phyloP scores from a whole-genome alignment of 306 rosid genomes.

The Pterocarpus macrocarpus region DNA sequence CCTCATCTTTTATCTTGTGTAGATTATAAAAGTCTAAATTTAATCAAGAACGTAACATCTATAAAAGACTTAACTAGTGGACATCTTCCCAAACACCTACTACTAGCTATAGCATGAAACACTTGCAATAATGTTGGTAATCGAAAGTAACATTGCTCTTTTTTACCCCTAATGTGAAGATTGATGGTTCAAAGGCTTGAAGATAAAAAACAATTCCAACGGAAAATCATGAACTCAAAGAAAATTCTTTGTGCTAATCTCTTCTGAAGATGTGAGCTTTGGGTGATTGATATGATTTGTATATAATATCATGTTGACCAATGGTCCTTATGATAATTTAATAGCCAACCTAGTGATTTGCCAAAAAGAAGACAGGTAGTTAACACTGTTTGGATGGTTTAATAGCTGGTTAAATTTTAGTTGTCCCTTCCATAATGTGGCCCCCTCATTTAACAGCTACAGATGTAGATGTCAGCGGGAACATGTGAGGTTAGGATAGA shows the following conservation, averaged over 20 bases:
- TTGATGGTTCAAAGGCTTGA: neutral
- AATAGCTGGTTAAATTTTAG: constrained; percentile 39
- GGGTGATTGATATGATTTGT: constrained; percentile 50
- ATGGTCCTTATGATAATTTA: constrained; percentile 15
- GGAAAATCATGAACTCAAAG: constrained; percentile 33
- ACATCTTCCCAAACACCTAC: too few species aligned
- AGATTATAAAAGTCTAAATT: too few species aligned
- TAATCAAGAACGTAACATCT: too few species aligned
- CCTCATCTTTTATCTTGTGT: too few species aligned
- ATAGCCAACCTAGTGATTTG: constrained; percentile 28
- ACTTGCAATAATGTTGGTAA: neutral
- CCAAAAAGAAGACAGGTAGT: constrained; percentile 41
- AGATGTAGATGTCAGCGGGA: constrained; percentile 63
- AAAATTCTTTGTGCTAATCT: constrained; percentile 48
- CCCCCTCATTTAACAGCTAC: constrained; percentile 54
- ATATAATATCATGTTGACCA: constrained; percentile 45
- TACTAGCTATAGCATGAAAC: neutral
- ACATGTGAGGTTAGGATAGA: constrained; percentile 60
- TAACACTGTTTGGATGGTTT: constrained; percentile 43
- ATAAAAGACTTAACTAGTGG: too few species aligned
- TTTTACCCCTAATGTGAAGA: neutral
- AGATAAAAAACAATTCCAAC: neutral
- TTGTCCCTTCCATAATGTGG: constrained; percentile 62
- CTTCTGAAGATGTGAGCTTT: constrained; percentile 6
- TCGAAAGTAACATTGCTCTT: neutral